phyloP scores from a whole-genome alignment of 768 basidiomycete species.

The Phlebiopsis gigantea region DNA sequence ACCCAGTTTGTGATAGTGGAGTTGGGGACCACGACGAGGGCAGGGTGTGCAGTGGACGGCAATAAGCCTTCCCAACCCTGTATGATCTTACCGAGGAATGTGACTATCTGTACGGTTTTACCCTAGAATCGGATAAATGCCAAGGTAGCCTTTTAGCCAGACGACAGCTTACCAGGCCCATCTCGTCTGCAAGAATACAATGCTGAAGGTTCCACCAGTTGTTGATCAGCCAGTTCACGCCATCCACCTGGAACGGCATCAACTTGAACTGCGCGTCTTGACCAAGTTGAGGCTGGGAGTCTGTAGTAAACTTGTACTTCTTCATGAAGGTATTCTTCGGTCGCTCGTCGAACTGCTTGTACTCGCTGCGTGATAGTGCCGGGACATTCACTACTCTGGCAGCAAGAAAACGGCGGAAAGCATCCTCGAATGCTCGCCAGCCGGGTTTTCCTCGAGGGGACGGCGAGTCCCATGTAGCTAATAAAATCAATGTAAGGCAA shows the following conservation, averaged over 20 bases:
- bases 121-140: conserved; percentile 40
- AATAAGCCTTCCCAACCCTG: conserved; percentile 35
- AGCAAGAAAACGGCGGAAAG: conserved; percentile 61
- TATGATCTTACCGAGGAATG: conserved; percentile 67
- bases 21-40: conserved; percentile 91
- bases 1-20: conserved; percentile 96
- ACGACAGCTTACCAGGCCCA: conserved; percentile 73
- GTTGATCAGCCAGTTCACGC: conserved; percentile 79
- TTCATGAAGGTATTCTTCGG: conserved; percentile 48
- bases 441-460: conserved; percentile 52
- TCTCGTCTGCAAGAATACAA: conserved; percentile 94
- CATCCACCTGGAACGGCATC: conserved; percentile 86
- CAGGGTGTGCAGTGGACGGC: conserved; percentile 53
- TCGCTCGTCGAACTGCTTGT: conserved; percentile 46
- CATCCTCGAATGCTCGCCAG: conserved; percentile 60
- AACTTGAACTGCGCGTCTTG: conserved; percentile 59
- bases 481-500: too few relatives aligned
- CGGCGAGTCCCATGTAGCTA: conserved; percentile 94
- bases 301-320: conserved; percentile 38
- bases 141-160: not conserved
- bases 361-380: conserved; percentile 36
- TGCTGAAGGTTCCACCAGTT: conserved; percentile 87
- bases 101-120: conserved; percentile 89
- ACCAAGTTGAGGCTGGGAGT: conserved; percentile 60
- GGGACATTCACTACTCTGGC: conserved; percentile 60